Conservation (phyloP, 306 rosid genomes). For the Vigna mungo region DNA sequence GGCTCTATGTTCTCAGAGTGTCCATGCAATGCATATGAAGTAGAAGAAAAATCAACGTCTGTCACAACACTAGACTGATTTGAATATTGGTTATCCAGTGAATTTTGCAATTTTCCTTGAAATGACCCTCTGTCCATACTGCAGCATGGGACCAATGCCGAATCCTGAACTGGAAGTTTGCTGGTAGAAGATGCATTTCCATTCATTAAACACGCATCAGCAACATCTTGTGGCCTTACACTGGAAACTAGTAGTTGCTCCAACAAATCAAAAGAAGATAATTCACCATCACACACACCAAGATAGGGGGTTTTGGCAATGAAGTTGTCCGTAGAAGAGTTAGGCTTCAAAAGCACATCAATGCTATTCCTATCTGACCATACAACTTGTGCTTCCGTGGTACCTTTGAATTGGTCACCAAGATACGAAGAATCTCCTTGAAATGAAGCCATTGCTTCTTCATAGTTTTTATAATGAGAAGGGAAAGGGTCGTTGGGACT, state of each 20-base stretch:
- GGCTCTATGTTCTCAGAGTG: slow-evolving; percentile 49
- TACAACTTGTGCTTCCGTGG: slow-evolving; percentile 37
- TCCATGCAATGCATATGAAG: slow-evolving; percentile 41
- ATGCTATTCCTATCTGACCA: slow-evolving; percentile 30
- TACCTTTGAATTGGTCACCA: slow-evolving; percentile 36
- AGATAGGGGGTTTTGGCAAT: slow-evolving; percentile 32
- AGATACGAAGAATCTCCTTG: slow-evolving; percentile 43
- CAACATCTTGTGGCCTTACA: slow-evolving; percentile 45
- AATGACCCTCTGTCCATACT: slow-evolving; percentile 37
- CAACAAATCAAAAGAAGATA: slow-evolving; percentile 58
- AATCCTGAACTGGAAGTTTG: slow-evolving; percentile 41
- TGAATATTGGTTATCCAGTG: slow-evolving; percentile 43
- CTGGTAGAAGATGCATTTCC: slow-evolving; percentile 43
- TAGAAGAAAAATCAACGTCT: slow-evolving; percentile 39
- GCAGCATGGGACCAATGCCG: slow-evolving; percentile 37
- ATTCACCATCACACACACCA: slow-evolving; percentile 50
- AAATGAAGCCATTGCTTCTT: slow-evolving; percentile 35
- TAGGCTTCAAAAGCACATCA: slow-evolving; percentile 40
- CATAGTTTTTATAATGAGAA: slow-evolving; percentile 28
- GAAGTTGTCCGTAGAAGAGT: slow-evolving; percentile 37
- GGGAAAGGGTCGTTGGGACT: slow-evolving; percentile 35
- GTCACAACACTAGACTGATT: slow-evolving; percentile 37
- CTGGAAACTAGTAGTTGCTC: slow-evolving; percentile 47
- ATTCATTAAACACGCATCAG: slow-evolving; percentile 32
- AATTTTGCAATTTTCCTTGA: slow-evolving; percentile 46